Evolutionary conservation across 192 early-diverging fungal genomes (phyloP), one percentile per base, ranked within the genome.

Genomic region (Coemansia sp.): DNA sequence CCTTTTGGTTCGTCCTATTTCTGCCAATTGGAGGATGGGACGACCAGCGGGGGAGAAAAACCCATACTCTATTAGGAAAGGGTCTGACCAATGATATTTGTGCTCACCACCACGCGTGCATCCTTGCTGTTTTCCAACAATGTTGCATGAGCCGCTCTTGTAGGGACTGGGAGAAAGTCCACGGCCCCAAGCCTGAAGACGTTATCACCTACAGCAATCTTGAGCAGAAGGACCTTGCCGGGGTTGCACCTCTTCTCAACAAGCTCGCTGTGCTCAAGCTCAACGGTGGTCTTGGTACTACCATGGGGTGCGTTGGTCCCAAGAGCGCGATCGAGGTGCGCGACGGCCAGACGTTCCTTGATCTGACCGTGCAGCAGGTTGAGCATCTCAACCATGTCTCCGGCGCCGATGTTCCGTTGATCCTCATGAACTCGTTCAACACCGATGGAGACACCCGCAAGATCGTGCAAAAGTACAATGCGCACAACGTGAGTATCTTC

Each of bases 371-470:
- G 25, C 92, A 95, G 65, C 97, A 99, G 75, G 95, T 99, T 67
- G 95, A 99, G 91, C 93, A 95, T 64, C 82, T 98, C 52, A 99
- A 99, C 85, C 86, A 85, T 54, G 82, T 86, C 25, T 85, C 95
- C 74, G 85, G 90, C 53, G 94, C 96, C 58, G 85, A 89, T 48
- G 96, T 99, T 9, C 97, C 97, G 5, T 88, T 98, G 65, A 96
- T 99, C 58, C 84, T 98, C 50, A 99, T 99, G 97, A 99, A 99
- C 86, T 99, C 97, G n/a, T 98, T 99, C 87, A 99, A 99, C 82
- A 99, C 97, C 5, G 96, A 99, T 75, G 89, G 91, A 15, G 97
- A 99, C 72, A 99, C 97, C 44, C 85, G 88, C 73, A 89, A 94
- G 59, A 95, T 99, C 78, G 93, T 98, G 66, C 97, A 98, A 87